Base-by-base conservation (phyloP, 305 asterid genomes). In the Fraxinus sp. region DNA sequence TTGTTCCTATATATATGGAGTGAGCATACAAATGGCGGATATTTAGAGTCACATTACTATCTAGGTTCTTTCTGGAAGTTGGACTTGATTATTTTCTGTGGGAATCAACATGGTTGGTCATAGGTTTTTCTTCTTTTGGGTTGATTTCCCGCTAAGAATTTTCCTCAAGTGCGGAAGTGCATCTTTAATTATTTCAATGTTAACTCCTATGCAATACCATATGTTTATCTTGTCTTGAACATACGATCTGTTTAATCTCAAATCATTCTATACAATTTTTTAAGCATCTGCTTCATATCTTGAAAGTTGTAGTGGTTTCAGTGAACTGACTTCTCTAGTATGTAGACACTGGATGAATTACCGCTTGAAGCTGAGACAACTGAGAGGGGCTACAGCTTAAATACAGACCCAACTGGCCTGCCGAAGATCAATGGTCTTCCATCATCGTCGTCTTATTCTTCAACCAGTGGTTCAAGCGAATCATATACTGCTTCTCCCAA, bases 381-480 rank as follows among this genome's bases (percentile, higher is more conserved):
- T 14, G 97, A 92, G 85, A 95, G 95, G 84, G 98, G 98, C 57
- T 96, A 96, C 86, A 89, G 91, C 86, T 36, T 92, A 84, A 87
- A 81, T 79, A 82, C 86, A 7, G 98, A 97, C 77, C 86, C 91
- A 1, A 97, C 98, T 4, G 98, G 99, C 77, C 89, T 97, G 79
- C 98, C 98, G 20, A 93, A 89, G 91, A 93, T 93, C 85, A 96
- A 91, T 13, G 98, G 98, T 72, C 95, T 97, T 84, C 97, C 98
- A 10, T 82, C 94, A 79, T 92, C 99, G 6, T 93, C 97, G 7
- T 46, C 90, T 36, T 93, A 92, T 59, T 84, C 86, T 82, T 85
- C 87, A 4, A 85, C 88, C 85, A 83, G 89, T 75, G 92, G 94
- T 75, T 88, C 92, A 2, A 70, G 87, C 0, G 98, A 94, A 16